Evolutionary conservation across 352 stramenopile genomes (phyloP), one percentile per base, ranked within the genome.

Genomic region (Pseudoperonospora humuli): DNA sequence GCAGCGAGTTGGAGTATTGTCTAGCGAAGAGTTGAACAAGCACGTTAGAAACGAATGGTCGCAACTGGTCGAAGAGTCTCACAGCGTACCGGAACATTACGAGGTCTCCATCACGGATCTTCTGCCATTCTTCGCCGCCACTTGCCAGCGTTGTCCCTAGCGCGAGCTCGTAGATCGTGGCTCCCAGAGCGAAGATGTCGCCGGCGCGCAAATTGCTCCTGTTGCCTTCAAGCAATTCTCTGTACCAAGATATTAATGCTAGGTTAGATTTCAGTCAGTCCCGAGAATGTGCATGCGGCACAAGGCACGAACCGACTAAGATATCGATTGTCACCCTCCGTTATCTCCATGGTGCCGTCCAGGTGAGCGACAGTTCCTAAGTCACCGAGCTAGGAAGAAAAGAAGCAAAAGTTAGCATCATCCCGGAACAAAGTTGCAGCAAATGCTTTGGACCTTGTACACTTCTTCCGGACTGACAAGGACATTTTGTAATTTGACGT

Each of bases 401-500:
- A n/a, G 5, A 7, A 42, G 9, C 17, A 41, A 15, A 29, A 39
- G 3, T 47, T 38, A 48, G 37, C 13, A 35, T 27, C 26, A 34
- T 35, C 5, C 42, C 19, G 10, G 21, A 28, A n/a, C 33, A 44
- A 7, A 27, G n/a, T 25, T 19, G 3, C 11, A 50, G 33, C 35
- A 45, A 18, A 33, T 45, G 19, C 18, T 27, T 28, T 41, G 48
- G 39, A 84, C 73, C 65, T 92, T 92, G 63, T 87, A 92, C 11
- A 86, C 41, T 10, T 84, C 75, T 7, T 61, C 71, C 2, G 68
- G 48, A 7, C 65, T 60, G 7, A 86, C 51, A 7, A 93, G 50
- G 9, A 93, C 68, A 54, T 93, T 93, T 48, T 86, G 76, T 7
- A 90, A 50, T 54, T 93, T 93, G 37, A 93, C 74, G 49, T 93